Percentiles rank a stretch among this genome's conserved stretches.
Conservation (phyloP, 306 rosid species). For the Chamaecrista fasciculata region DNA sequence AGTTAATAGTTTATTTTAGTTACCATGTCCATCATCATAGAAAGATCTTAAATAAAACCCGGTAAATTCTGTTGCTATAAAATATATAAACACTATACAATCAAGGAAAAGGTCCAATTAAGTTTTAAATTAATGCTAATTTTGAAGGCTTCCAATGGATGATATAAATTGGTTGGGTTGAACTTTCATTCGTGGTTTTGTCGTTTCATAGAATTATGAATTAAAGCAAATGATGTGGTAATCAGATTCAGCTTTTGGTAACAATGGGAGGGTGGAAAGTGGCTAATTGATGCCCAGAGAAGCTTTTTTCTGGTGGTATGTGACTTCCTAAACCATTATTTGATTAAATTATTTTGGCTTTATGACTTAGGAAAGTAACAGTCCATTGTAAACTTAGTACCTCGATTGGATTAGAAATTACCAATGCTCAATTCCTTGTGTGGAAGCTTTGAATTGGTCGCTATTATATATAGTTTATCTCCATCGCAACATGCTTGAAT, state of each 20-base stretch:
- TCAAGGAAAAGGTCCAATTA: not conserved
- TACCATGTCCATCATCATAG: conserved; percentile 26
- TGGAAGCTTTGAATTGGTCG: conserved; percentile 26
- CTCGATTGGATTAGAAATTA: conserved; percentile 11
- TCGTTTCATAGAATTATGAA: not conserved
- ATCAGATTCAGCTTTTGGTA: conserved; percentile 31
- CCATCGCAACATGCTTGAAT: conserved; percentile 4
- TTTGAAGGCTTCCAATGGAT: conserved; percentile 3
- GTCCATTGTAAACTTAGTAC: conserved; percentile 2
- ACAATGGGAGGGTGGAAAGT: conserved; percentile 14
- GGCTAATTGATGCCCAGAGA: conserved; percentile 33
- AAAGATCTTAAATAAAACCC: conserved; percentile 14
- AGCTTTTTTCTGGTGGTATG: conserved; percentile 15
- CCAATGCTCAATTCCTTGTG: not conserved
- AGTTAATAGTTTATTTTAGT: conserved; percentile 23
- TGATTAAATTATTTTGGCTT: conserved; percentile 13
- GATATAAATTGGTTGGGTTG: not conserved
- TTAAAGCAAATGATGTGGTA: conserved; percentile 4
- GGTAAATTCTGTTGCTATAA: conserved; percentile 7
- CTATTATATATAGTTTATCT: not conserved
- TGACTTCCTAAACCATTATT: conserved; percentile 16
- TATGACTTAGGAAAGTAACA: not conserved
- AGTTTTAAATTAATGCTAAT: not conserved
- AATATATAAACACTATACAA: not conserved
- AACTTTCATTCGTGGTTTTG: not conserved